Conservation (phyloP, 768 basidiomycete species). For the Amanita rubescens region DNA sequence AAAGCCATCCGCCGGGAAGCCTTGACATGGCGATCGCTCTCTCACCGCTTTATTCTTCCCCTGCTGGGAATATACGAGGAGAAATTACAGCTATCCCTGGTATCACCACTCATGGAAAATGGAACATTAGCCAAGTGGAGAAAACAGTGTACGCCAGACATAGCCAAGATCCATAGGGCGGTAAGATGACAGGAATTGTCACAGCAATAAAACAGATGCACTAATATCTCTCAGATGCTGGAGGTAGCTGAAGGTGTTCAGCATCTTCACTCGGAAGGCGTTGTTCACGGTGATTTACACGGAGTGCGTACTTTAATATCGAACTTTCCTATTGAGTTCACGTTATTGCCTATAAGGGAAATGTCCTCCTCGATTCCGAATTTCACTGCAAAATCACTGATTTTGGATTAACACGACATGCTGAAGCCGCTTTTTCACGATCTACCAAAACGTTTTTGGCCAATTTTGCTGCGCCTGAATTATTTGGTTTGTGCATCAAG, state of each 20-base stretch:
- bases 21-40: neutral
- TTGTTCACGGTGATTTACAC: neutral
- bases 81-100: neutral
- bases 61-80: neutral
- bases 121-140: neutral
- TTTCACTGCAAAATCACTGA: too few species aligned
- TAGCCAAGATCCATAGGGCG: neutral
- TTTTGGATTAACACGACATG: too few species aligned
- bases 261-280: too few species aligned
- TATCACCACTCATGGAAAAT: neutral
- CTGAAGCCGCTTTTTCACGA: neutral
- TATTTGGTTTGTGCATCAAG: too few species aligned
- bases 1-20: neutral
- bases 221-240: neutral
- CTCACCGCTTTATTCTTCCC: neutral
- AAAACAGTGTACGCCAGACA: neutral
- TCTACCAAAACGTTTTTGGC: neutral
- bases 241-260: too few species aligned
- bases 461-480: too few species aligned
- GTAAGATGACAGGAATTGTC: neutral
- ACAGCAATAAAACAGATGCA: neutral
- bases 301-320: neutral
- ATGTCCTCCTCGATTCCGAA: too few species aligned
- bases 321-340: too few species aligned
- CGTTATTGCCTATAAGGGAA: too few species aligned